Base-by-base conservation (phyloP, 257 asterid genomes). In the Solanum pimpinellifolium region DNA sequence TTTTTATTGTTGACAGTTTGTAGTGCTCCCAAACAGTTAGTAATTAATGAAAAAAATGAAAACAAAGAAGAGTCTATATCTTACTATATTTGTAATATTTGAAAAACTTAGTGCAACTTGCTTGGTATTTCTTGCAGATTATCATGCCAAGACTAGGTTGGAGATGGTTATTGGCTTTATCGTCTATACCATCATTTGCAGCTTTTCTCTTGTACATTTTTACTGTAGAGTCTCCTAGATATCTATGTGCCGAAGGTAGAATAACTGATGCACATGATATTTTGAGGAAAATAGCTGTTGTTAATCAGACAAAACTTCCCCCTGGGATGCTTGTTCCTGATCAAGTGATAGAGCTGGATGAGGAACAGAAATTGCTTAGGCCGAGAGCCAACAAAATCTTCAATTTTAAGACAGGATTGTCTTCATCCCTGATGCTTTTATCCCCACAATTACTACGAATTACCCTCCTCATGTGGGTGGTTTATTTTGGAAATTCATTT, bases 151-250 rank as follows among this genome's bases (percentile, higher is more conserved):
- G 87, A 65, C 85, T 94, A 42, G 95, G 97, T 86, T 95, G 98
- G 98, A 94, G 98, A 83, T 95, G 97, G 97, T 89, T 95, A 90
- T 95, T 95, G 88, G 92, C 89, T 23, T 87, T 95, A 81, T 95
- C 97, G 47, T 94, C 98, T 10, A 65, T 90, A 59, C 96, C 98
- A 76, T 91, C 95, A 89, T 90, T 92, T 83, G 90, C 88, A 27
- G 94, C 96, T 59, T 86, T 95, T 85, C 10, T 91, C 75, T 91
- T 95, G 59, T 94, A 91, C 90, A 83, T 90, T 75, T 87, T 93
- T 73, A 92, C 92, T 18, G 46, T 92, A 59, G 98, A 95, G 91
- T 93, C 95, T 89, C 98, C 97, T 0, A 92, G 98, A 86, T 95
- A 93, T 86, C 88, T 95, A 14, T 93, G 83, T 88, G 88, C 87